Evolutionary conservation across 257 asterid species (phyloP).

Genomic region (Rhazya stricta): DNA sequence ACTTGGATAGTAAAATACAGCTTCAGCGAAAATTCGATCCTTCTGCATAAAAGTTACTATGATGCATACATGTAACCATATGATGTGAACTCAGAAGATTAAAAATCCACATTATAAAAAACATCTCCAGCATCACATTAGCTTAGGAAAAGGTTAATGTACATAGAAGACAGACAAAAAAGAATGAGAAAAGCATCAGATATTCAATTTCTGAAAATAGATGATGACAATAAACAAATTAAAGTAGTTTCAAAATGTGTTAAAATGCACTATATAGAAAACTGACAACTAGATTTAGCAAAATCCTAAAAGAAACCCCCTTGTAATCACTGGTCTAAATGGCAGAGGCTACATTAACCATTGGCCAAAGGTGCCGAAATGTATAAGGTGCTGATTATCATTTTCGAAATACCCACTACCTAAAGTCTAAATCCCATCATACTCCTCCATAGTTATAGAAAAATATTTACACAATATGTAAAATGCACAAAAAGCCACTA

Average conservation of each 20-base stretch:
- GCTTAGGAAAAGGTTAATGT: neutral
- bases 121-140: neutral
- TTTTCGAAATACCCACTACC: neutral
- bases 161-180: too few species aligned
- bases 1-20: too few species aligned
- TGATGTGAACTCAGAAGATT: too few species aligned
- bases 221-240: too few species aligned
- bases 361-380: neutral
- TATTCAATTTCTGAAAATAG: neutral
- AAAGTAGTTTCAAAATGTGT: neutral
- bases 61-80: neutral
- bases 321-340: neutral
- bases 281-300: neutral
- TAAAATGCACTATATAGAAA: neutral
- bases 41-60: neutral
- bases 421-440: neutral
- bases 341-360: neutral
- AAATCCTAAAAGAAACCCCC: neutral
- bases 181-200: too few species aligned
- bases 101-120: neutral
- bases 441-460: neutral
- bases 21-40: neutral
- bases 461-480: neutral
- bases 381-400: neutral
- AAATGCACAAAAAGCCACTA: neutral